Conservation (phyloP, 306 rosid genomes). For the Cercis canadensis region DNA sequence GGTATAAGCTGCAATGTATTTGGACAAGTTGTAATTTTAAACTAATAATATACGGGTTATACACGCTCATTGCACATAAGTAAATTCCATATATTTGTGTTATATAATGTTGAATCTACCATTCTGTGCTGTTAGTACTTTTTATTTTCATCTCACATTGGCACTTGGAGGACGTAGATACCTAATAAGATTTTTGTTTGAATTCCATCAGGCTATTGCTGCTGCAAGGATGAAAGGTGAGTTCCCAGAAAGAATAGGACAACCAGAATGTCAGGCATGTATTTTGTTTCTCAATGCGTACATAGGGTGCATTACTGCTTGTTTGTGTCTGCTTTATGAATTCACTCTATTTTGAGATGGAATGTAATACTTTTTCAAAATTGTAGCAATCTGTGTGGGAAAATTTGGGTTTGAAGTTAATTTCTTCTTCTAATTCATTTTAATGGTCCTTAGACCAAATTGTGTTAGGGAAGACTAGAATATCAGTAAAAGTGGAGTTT, state of each 20-base stretch:
- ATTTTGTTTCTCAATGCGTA: conserved; percentile 46
- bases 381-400: conserved; percentile 9
- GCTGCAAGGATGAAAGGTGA: conserved; percentile 99
- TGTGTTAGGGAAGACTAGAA: conserved; percentile 6
- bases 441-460: conserved; percentile 3
- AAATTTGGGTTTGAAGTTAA: conserved; percentile 25
- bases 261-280: conserved; percentile 99
- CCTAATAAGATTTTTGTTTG: conserved; percentile 31
- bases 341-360: conserved; percentile 21
- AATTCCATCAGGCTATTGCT: conserved; percentile 83
- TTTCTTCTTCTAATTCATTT: neutral
- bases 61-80: neutral
- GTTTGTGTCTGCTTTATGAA: conserved; percentile 38
- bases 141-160: conserved; percentile 16
- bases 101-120: neutral
- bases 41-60: conserved; percentile 11
- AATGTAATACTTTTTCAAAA: conserved; percentile 25
- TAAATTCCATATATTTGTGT: neutral
- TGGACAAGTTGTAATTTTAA: conserved; percentile 23
- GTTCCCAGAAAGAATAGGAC: conserved; percentile 94
- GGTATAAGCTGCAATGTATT: conserved; percentile 60
- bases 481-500: conserved; percentile 21
- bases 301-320: conserved; percentile 46
- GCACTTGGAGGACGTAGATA: conserved; percentile 10
- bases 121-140: neutral